Base-by-base conservation (phyloP, 495 filamentous ascomycete species). In the Talaromyces wortmannii region DNA sequence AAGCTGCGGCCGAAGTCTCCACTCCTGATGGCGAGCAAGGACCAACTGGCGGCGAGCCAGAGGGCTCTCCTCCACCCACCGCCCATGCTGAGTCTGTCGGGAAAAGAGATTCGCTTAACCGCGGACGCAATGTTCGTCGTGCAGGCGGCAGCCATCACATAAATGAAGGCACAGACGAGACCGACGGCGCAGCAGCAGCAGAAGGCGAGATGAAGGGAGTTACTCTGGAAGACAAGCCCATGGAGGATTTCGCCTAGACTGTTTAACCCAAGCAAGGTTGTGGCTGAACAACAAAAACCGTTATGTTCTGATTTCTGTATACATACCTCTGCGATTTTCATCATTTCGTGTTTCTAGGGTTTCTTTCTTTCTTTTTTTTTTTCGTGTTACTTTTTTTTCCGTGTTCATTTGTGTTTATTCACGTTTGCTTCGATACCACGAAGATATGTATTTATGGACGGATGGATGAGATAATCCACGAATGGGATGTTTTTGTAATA, bases 171-270 rank as follows among this genome's bases (percentile, higher is more conserved):
- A 55, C 62, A 53, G 57, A 61, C 48, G 64, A 72, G 45, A 56
- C 74, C 29, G 62, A 70, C 51, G 70, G 82, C 58, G 76, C 70
- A 59, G 72, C 59, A 78, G 74, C 51, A 7, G 36, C 29, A 23
- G 66, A 76, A 54, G 66, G 73, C 63, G 70, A 79, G 63, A 79
- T 69, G 7, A 70, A 78, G 56, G 88, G 91, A 18, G 88, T 95
- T 29, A 87, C 84, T 53, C 78, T 96, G 69, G 85, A 84, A 55
- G 91, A 96, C 65, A 83, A 80, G 69, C 87, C 90, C 12, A 91
- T 92, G 89, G 87, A 92, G 67, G 87, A 94, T 70, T 91, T 52
- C 17, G 50, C 50, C 7, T 52, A 36, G 42, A 40, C 23, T 23
- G 23, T 23, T 23, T 23, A 23, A 23, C 23, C 23, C 23, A 23